Evolutionary conservation across 805 yeast genomes (phyloP).

Genomic region (Cyberlindnera maritima): DNA sequence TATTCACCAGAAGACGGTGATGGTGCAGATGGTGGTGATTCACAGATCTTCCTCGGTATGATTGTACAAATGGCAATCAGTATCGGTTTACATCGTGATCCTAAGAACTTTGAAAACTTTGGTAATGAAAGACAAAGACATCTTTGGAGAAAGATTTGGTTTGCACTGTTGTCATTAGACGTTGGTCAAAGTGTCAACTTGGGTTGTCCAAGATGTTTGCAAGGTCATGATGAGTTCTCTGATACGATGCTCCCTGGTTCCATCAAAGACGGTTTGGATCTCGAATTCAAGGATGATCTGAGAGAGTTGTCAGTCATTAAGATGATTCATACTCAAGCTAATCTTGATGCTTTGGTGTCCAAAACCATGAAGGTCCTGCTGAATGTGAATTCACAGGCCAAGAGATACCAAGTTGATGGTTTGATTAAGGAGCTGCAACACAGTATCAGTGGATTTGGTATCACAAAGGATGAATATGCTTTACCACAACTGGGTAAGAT

Average conservation of each 20-base stretch:
- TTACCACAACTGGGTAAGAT: constrained; percentile 34
- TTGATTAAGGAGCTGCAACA: constrained; percentile 33
- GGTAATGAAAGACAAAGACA: constrained; percentile 40
- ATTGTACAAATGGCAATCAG: constrained; percentile 65
- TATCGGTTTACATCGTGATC: constrained; percentile 69
- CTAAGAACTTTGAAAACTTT: constrained; percentile 47
- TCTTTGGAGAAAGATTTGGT: constrained; percentile 61
- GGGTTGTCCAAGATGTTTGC: constrained; percentile 39
- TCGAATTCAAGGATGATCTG: constrained; percentile 29
- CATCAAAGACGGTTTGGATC: constrained; percentile 21
- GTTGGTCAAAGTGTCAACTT: constrained; percentile 39
- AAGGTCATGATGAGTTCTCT: constrained; percentile 36
- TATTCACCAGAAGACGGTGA: constrained; percentile 61
- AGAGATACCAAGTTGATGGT: constrained; percentile 37
- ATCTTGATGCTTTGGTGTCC: constrained; percentile 42
- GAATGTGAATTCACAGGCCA: constrained; percentile 38
- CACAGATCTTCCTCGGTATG: constrained; percentile 53
- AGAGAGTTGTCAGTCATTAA: constrained; percentile 47
- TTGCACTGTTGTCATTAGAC: constrained; percentile 40
- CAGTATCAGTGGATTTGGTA: constrained; percentile 32
- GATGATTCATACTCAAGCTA: constrained; percentile 44
- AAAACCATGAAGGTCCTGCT: constrained; percentile 38
- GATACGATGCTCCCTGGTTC: constrained; percentile 43
- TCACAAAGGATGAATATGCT: constrained; percentile 30
- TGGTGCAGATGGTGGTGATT: constrained; percentile 56